These are phyloP conservation scores for Cerioporus squamosus DNA, from an alignment of 1,284 basidiomycete species.

Conservation along the genomic window DNA sequence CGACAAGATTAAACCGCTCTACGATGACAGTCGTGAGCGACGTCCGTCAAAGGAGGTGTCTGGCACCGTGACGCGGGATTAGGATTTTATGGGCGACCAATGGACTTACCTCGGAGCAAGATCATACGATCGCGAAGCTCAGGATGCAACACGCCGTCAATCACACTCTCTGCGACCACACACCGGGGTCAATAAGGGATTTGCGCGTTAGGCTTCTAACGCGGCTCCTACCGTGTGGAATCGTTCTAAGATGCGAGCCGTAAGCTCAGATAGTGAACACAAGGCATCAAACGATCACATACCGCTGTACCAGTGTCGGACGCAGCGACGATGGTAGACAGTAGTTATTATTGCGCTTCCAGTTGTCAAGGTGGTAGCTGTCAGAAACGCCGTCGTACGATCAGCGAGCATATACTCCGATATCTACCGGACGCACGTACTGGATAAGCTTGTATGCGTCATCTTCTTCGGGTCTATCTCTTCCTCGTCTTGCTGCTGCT, in stretches of 20 bases:
- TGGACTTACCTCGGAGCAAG: conserved; percentile 70
- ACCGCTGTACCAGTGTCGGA: conserved; percentile 86
- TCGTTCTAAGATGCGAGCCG: conserved; percentile 57
- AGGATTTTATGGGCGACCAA: conserved; percentile 13
- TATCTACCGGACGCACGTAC: conserved; percentile 42
- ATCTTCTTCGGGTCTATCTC: conserved; percentile 63
- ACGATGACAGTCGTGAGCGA: conserved; percentile 3
- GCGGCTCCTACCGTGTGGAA: conserved; percentile 73
- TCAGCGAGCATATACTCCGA: neutral
- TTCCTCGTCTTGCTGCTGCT: conserved; percentile 42
- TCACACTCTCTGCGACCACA: conserved; percentile 74
- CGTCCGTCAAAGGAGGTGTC: neutral
- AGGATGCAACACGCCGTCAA: conserved; percentile 87
- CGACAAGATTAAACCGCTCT: conserved; percentile 80
- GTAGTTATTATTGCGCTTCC: conserved; percentile 79
- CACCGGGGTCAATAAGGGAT: conserved; percentile 6
- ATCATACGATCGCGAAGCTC: conserved; percentile 90
- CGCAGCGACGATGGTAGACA: conserved; percentile 87
- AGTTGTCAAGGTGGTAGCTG: conserved; percentile 87
- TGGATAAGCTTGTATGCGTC: conserved; percentile 82
- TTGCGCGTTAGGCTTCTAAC: conserved; percentile 4
- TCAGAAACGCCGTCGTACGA: neutral
- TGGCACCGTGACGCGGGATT: neutral
- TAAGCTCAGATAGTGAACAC: conserved; percentile 8
- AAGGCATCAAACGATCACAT: conserved; percentile 1